These are phyloP conservation scores for Meira miltonrushii DNA, from an alignment of 1,284 basidiomycete genomes.

Conservation along the genomic window DNA sequence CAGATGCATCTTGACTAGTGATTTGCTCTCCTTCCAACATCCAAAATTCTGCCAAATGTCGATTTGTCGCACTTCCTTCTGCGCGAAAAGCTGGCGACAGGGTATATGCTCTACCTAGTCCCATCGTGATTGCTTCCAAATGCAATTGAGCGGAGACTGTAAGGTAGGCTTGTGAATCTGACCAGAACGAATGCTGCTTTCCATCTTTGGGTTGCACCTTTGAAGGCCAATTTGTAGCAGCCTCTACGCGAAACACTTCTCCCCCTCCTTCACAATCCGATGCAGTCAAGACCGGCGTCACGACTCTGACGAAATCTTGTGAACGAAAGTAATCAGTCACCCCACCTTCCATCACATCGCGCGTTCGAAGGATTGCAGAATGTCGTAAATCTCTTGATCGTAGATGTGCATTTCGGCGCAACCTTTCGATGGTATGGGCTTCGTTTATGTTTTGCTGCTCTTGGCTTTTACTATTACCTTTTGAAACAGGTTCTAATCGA, in stretches of 20 bases:
- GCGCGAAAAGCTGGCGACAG: constrained; percentile 88
- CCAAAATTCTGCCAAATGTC: constrained; percentile 97
- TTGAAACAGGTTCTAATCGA: not conserved
- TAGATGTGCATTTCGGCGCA: constrained; percentile 32
- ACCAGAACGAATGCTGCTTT: constrained; percentile 27
- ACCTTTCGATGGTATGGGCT: not conserved
- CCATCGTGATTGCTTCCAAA: constrained; percentile 72
- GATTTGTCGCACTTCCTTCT: constrained; percentile 75
- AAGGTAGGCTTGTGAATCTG: constrained; percentile 65
- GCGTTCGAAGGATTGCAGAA: constrained; percentile 25
- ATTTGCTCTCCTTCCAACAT: constrained; percentile 79
- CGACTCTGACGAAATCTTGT: constrained; percentile 71
- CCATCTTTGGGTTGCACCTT: not conserved
- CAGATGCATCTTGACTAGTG: constrained; percentile 1
- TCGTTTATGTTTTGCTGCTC: not conserved
- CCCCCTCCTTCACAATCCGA: constrained; percentile 98
- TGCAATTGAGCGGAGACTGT: constrained; percentile 94
- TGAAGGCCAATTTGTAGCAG: constrained; percentile 11
- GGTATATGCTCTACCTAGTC: constrained; percentile 79
- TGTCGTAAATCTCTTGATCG: constrained; percentile 23
- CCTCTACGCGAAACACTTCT: constrained; percentile 72
- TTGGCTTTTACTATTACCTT: not conserved
- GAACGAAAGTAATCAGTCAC: constrained; percentile 20
- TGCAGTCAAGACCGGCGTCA: constrained; percentile 81
- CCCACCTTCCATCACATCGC: constrained; percentile 24